Conservation (phyloP, 2,329 filamentous ascomycete species). For the Aspergillus sp. region DNA sequence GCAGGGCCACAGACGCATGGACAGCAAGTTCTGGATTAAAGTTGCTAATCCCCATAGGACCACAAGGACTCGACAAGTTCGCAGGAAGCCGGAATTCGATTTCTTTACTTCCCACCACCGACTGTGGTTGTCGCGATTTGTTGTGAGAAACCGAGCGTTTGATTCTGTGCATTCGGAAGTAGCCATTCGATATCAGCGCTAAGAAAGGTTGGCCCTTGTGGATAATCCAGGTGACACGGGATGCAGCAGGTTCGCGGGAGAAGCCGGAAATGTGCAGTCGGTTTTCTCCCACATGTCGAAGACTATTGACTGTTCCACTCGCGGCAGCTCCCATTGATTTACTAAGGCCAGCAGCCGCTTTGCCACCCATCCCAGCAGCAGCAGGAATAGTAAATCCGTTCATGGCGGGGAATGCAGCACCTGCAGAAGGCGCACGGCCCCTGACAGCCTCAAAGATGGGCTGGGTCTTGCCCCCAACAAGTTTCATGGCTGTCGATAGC, state of each 20-base stretch:
- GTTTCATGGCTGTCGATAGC: conserved; percentile 69
- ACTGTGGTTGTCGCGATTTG: conserved; percentile 53
- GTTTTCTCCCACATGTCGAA: conserved; percentile 51
- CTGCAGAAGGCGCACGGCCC: conserved; percentile 49
- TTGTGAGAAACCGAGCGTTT: conserved; percentile 49
- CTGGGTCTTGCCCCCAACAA: conserved; percentile 60
- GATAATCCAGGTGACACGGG: conserved; percentile 48
- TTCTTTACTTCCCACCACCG: conserved; percentile 58
- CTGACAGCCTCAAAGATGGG: conserved; percentile 68
- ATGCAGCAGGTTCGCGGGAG: conserved; percentile 38
- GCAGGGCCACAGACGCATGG: conserved; percentile 44
- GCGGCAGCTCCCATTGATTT: conserved; percentile 52
- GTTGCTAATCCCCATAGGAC: conserved; percentile 57
- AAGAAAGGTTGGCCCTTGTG: conserved; percentile 43
- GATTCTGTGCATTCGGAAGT: conserved; percentile 47
- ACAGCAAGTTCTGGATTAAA: conserved; percentile 48
- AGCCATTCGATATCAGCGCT: conserved; percentile 46
- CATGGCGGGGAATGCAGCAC: conserved; percentile 44
- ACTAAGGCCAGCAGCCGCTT: conserved; percentile 50
- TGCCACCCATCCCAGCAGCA: conserved; percentile 48
- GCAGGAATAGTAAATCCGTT: conserved; percentile 46
- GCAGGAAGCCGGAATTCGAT: conserved; percentile 67
- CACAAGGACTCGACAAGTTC: conserved; percentile 60
- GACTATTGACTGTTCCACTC: conserved; percentile 48
- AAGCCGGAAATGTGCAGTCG: conserved; percentile 46